Evolutionary conservation across 805 yeast genomes (phyloP), one percentile per base, ranked within the genome.

Genomic region (Lipomyces yamanashiensis): DNA sequence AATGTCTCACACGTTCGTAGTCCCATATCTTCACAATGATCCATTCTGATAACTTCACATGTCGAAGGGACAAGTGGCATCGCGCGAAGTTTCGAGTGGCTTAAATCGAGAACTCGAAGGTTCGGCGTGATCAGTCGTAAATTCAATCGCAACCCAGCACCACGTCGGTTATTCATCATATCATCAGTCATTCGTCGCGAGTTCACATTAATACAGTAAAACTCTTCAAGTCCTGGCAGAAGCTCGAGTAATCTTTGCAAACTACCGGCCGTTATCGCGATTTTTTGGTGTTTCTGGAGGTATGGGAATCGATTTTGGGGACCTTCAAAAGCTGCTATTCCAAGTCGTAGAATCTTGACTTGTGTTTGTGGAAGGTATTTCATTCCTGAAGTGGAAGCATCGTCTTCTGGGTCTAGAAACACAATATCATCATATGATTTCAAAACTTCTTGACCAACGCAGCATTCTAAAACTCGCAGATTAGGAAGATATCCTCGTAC

Each of bases 171-270:
- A 5, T 28, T 45, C 64, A 61, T 50, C 64, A 61, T 61, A 15
- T 19, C 36, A 36, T 41, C 55, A 6, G 60, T 49, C 19, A 61
- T 50, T 15, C 54, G 28, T 33, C 64, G 36, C 17, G 64, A 48
- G 34, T 55, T 55, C 9, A 61, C 52, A 15, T 49, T 50, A 13
- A 47, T 51, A 40, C 59, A 50, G 17, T 50, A 19, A 41, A 61
- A 56, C 36, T 61, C 64, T 55, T 55, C 60, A 12, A 61, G 48
- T 21, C 23, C 36, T 13, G 64, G 64, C 7, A 61, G 13, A 23
- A 54, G 15, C 19, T 37, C 40, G 6, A 61, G 52, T 28, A 61
- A 21, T 37, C 44, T 23, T n/a, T 61, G 64, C 17, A 61, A 47
- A 51, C 57, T 54, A 28, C 48, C 33, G 15, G 54, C 51, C 19